phyloP scores from a whole-genome alignment of 352 stramenopile species.

The Pythium phragmiticola region DNA sequence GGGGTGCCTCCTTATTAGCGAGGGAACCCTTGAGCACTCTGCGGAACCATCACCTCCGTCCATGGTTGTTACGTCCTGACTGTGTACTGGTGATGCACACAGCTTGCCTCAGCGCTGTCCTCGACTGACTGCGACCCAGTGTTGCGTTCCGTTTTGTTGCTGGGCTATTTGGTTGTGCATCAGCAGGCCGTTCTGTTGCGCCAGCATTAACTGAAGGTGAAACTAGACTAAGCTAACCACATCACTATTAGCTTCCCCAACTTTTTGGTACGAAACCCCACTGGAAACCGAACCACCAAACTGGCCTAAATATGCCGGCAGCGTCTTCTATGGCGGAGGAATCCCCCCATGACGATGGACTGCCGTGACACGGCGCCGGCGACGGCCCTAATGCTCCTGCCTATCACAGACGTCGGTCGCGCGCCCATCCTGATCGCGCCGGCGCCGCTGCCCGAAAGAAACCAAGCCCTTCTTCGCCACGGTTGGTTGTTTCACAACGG shows the following conservation, averaged over 20 bases:
- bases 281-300: not conserved
- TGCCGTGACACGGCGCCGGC: not conserved
- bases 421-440: slow-evolving; percentile 12
- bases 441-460: not conserved
- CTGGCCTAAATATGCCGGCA: not conserved
- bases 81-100: not conserved
- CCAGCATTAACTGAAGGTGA: not conserved
- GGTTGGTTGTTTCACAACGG: not conserved
- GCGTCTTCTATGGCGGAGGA: not conserved
- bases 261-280: not conserved
- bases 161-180: slow-evolving; percentile 2
- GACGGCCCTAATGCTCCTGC: slow-evolving; percentile 5
- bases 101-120: not conserved
- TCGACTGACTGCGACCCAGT: slow-evolving; percentile 1
- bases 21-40: not conserved
- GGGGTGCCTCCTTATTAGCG: too few relatives aligned
- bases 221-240: too few relatives aligned
- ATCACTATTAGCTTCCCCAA: not conserved
- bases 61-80: not conserved
- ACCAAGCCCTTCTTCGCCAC: not conserved
- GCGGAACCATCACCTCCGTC: not conserved
- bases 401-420: not conserved
- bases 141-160: slow-evolving; percentile 31
- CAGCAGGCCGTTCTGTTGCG: not conserved
- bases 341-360: not conserved